Evolutionary conservation across 352 stramenopile species (phyloP).

Genomic region (Phytophthora citricola): DNA sequence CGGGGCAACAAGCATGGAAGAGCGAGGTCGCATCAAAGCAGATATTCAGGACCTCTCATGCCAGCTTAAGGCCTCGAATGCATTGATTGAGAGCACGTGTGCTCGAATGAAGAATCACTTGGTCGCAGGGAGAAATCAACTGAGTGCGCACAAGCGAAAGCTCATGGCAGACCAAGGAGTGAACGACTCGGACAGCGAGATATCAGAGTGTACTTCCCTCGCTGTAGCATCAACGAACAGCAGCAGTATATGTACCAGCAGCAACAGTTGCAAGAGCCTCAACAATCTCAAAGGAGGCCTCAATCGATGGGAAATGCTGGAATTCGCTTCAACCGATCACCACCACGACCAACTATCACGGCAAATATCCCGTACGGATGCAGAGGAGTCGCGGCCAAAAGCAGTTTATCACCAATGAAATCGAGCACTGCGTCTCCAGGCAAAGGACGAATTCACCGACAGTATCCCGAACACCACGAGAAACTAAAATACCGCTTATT

Average conservation of each 20-base stretch:
- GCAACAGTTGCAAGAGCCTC: slow-evolving; percentile 18
- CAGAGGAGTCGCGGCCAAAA: slow-evolving; percentile 19
- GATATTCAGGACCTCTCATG: slow-evolving; percentile 70
- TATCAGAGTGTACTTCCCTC: slow-evolving; percentile 29
- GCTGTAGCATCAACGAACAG: slow-evolving; percentile 32
- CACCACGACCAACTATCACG: slow-evolving; percentile 22
- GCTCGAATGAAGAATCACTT: slow-evolving; percentile 70
- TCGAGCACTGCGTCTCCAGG: slow-evolving; percentile 1
- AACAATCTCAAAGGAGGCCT: slow-evolving; percentile 14
- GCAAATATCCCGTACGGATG: slow-evolving; percentile 31
- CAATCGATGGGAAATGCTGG: slow-evolving; percentile 14
- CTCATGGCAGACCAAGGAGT: slow-evolving; percentile 32
- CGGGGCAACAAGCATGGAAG: slow-evolving; percentile 47
- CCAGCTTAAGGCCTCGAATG: slow-evolving; percentile 63
- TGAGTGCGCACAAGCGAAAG: slow-evolving; percentile 59
- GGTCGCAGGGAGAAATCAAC: slow-evolving; percentile 48
- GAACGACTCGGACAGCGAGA: slow-evolving; percentile 29
- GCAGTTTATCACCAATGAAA: slow-evolving; percentile 16
- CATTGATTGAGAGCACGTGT: slow-evolving; percentile 60
- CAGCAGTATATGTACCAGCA: slow-evolving; percentile 14
- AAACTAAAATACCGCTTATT: slow-evolving; percentile 32
- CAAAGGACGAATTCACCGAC: slow-evolving; percentile 14
- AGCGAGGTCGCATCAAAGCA: slow-evolving; percentile 54
- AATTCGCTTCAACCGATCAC: slow-evolving; percentile 35
- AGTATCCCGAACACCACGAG: slow-evolving; percentile 18